Evolutionary conservation across 2,329 filamentous ascomycete species (phyloP).

Genomic region (Didymella keratinophila): DNA sequence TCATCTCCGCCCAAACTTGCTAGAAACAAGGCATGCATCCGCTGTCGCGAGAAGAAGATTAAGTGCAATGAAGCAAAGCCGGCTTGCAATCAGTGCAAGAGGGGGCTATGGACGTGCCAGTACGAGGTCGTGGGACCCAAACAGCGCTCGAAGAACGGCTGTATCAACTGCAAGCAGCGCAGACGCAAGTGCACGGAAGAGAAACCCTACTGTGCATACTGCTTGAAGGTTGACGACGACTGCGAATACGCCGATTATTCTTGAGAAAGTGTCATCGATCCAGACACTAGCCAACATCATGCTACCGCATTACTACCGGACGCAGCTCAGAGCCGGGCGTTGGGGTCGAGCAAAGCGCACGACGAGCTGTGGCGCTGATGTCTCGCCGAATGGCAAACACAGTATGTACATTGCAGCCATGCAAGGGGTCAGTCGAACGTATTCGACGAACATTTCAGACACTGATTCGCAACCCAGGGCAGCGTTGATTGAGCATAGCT

Average conservation of each 20-base stretch:
- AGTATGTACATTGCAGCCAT: no score
- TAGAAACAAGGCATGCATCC: constrained; percentile 31
- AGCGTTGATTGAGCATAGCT: no score
- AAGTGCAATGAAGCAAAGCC: constrained; percentile 44
- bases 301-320: not conserved
- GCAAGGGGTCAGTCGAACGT: not conserved
- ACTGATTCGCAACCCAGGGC: not conserved
- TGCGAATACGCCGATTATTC: constrained; percentile 37
- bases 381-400: no score
- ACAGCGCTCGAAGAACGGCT: constrained; percentile 43
- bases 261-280: constrained; percentile 9
- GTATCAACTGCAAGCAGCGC: constrained; percentile 39
- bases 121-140: constrained; percentile 28
- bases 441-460: not conserved
- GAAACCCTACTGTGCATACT: constrained; percentile 40
- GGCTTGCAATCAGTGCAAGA: constrained; percentile 41
- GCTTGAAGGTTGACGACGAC: constrained; percentile 39
- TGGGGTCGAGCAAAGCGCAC: no score
- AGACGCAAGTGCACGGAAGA: constrained; percentile 46
- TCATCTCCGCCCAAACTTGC: constrained; percentile 19
- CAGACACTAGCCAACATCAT: not conserved
- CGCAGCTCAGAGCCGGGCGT: not conserved
- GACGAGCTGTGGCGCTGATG: no score
- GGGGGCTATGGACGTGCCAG: constrained; percentile 42
- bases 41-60: constrained; percentile 41